Base-by-base conservation (phyloP, 768 basidiomycete genomes). In the Leccinum incarnatum region DNA sequence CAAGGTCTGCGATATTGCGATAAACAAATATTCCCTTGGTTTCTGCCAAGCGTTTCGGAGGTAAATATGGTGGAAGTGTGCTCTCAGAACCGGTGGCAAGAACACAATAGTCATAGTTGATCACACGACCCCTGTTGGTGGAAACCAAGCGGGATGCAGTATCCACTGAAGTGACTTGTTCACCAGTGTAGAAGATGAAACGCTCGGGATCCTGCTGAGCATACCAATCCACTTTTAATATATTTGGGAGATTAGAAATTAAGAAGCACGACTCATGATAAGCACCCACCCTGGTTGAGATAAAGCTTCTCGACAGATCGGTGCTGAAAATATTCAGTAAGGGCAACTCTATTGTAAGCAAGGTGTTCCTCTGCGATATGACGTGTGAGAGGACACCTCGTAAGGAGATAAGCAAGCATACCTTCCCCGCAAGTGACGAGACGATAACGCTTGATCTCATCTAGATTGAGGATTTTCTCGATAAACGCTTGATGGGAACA, bases 11-110 rank as follows among this genome's bases (percentile, higher is more conserved):
- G 48, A 91, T 82, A 60, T 83, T 88, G 32, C 89, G 82, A 66
- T 91, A 91, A 0, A 87, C 86, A 59, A 89, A 89, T 2, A 87
- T 73, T 4, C 89, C 89, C 37, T 76, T 77, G 7, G 77, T 80
- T 30, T 65, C 69, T 17, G 68, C 71, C 4, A 76, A 74, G 15
- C 74, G 64, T 30, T 76, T 74, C 1, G 73, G 63, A 5, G 82
- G 74, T 34, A 83, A 72, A 64, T 86, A 88, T 0, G 81, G 75
- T 4, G 89, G 88, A 15, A 89, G 75, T 2, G 78, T 78, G 1
- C 87, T 86, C 23, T 77, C 77, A 1, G 88, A 89, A 2, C 89
- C 89, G 0, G 89, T 89, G 1, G 87, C 85, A 34, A 91, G 72
- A 23, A 90, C 75, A 50, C 86, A 87, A 53, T 80, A 79, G 66